Percentiles rank a stretch among this genome's conserved stretches.
These are phyloP conservation scores for Pseudofabraea citricarpa DNA, from an alignment of 2,329 filamentous ascomycete genomes.

Conservation along the genomic window DNA sequence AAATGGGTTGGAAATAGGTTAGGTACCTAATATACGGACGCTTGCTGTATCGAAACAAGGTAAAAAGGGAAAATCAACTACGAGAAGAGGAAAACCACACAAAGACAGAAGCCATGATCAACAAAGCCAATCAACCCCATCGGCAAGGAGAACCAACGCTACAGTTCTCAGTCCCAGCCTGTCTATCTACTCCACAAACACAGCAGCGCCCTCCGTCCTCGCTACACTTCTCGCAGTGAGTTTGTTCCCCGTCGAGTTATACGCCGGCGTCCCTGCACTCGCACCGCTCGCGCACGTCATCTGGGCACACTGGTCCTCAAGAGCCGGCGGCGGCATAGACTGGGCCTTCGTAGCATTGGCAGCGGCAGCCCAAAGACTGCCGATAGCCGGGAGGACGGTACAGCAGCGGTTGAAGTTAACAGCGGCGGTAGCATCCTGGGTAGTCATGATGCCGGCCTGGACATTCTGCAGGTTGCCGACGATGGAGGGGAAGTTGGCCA, in stretches of 20 bases:
- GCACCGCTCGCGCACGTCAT: conserved; percentile 9
- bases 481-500: conserved; percentile 14
- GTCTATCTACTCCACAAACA: too few relatives aligned
- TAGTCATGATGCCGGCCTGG: conserved; percentile 10
- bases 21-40: too few relatives aligned
- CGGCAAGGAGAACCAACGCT: too few relatives aligned
- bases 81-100: too few relatives aligned
- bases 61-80: too few relatives aligned
- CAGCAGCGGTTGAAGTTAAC: conserved; percentile 15
- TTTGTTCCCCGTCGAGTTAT: background rate
- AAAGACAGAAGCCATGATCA: too few relatives aligned
- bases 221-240: background rate
- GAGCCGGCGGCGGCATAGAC: conserved; percentile 4
- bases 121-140: too few relatives aligned
- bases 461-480: conserved; percentile 12
- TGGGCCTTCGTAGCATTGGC: conserved; percentile 7
- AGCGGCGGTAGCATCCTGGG: conserved; percentile 10
- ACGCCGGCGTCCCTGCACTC: background rate
- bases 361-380: conserved; percentile 8
- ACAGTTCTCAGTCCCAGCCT: too few relatives aligned
- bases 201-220: too few relatives aligned
- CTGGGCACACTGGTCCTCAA: conserved; percentile 10
- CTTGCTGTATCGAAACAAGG: too few relatives aligned
- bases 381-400: conserved; percentile 12
- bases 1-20: too few relatives aligned